Conservation (phyloP, 139 green algal species). For the Gonium pectorale region DNA sequence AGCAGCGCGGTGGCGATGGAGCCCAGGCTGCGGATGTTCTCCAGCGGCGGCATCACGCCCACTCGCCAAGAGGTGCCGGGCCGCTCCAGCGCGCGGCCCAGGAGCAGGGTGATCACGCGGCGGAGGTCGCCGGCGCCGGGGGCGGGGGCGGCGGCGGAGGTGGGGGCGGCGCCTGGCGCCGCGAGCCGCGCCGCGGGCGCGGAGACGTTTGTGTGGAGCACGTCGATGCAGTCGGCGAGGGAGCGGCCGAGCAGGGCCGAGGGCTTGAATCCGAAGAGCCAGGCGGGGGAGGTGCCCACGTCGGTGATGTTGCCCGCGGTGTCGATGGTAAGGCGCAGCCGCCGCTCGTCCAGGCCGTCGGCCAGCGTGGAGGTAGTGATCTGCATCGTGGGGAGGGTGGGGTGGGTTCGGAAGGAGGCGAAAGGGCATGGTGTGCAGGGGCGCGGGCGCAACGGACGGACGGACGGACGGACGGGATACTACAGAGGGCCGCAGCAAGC, state of each 20-base stretch:
- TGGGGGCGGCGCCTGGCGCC: neutral
- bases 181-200: neutral
- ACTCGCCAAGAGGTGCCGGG: constrained; percentile 40
- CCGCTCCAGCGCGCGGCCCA: constrained; percentile 15
- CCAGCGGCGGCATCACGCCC: constrained; percentile 27
- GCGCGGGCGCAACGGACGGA: too few species aligned
- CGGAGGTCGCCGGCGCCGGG: constrained; percentile 1
- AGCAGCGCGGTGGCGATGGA: constrained; percentile 35
- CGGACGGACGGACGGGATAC: too few species aligned
- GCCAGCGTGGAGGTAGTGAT: constrained; percentile 3
- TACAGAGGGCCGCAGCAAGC: too few species aligned
- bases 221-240: constrained; percentile 39
- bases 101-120: constrained; percentile 6
- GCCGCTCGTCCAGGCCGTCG: constrained; percentile 51
- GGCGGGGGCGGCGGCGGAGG: neutral
- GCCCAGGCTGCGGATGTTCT: constrained; percentile 24
- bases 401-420: neutral
- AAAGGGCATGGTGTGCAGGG: neutral
- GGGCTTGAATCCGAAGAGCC: constrained; percentile 63
- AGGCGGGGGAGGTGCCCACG: constrained; percentile 27
- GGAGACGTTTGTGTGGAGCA: constrained; percentile 16
- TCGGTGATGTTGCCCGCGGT: constrained; percentile 41
- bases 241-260: constrained; percentile 43
- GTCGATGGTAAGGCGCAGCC: constrained; percentile 57
- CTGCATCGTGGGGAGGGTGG: neutral